A percentile compares a stretch with the other conserved stretches of the same genome.
Evolutionary conservation across 1,139 yeast species (phyloP).

Genomic region (Meyerozyma sp.): DNA sequence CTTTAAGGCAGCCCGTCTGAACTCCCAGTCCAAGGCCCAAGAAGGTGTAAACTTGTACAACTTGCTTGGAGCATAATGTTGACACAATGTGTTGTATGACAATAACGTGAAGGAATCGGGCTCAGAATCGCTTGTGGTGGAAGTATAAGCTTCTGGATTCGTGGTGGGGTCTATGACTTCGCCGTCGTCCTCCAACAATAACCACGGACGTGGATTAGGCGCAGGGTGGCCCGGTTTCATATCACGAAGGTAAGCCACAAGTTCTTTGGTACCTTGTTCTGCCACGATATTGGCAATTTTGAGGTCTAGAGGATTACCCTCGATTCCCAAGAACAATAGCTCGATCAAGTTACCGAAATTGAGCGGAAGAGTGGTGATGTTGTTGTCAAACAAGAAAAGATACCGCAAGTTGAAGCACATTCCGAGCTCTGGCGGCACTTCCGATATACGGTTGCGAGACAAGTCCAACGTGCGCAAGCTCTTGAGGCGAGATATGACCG

Average conservation of each 20-base stretch:
- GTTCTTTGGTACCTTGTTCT: conserved; percentile 80
- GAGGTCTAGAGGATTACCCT: conserved; percentile 82
- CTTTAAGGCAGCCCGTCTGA: conserved; percentile 69
- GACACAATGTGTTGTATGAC: conserved; percentile 90
- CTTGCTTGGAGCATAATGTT: conserved; percentile 88
- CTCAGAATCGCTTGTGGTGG: conserved; percentile 19
- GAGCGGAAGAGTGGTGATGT: conserved; percentile 66
- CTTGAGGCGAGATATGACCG: conserved; percentile 61
- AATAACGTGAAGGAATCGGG: conserved; percentile 58
- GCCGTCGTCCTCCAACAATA: conserved; percentile 71
- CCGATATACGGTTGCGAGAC: conserved; percentile 67
- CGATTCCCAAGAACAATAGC: conserved; percentile 82
- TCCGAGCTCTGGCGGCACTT: conserved; percentile 80
- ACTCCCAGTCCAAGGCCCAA: conserved; percentile 97
- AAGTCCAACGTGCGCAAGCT: conserved; percentile 82
- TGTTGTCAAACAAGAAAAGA: conserved; percentile 83
- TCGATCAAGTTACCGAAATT: conserved; percentile 86
- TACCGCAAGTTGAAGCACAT: conserved; percentile 74
- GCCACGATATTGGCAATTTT: conserved; percentile 63
- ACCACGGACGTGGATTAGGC: conserved; percentile 79
- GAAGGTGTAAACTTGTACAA: conserved; percentile 94
- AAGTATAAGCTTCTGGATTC: conserved; percentile 27
- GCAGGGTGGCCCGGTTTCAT: conserved; percentile 62
- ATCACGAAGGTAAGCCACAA: conserved; percentile 78
- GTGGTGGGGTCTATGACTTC: conserved; percentile 44